phyloP scores from a whole-genome alignment of 2,329 filamentous ascomycete genomes.

The Colletotrichum sojae region DNA sequence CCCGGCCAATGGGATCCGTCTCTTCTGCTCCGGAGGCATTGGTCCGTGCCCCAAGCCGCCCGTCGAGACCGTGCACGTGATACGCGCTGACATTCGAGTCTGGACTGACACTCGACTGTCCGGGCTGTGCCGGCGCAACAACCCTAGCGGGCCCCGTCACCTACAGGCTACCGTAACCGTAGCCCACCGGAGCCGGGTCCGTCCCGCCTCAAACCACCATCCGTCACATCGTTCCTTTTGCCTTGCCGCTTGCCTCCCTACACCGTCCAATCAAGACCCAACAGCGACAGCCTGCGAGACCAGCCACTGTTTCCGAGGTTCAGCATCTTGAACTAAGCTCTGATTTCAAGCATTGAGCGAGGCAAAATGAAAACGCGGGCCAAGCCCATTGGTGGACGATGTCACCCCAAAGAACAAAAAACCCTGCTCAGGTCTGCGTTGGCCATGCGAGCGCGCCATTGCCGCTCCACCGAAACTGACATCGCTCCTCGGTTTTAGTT shows the following conservation, averaged over 20 bases:
- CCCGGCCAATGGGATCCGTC: conserved; percentile 25
- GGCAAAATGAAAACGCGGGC: not conserved
- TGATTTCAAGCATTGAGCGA: not conserved
- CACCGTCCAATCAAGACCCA: conserved; percentile 3
- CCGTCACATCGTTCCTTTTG: not conserved
- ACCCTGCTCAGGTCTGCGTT: conserved; percentile 7
- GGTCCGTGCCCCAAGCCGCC: not conserved
- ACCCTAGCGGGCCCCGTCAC: not conserved
- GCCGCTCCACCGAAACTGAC: conserved; percentile 1
- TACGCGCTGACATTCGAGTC: too few relatives aligned
- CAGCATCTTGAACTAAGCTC: conserved; percentile 11
- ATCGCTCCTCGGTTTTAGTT: conserved; percentile 6
- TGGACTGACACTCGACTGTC: too few relatives aligned
- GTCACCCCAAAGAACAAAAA: not conserved
- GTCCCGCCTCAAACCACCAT: not conserved
- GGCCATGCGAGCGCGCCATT: not conserved
- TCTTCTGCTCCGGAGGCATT: not conserved
- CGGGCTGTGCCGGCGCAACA: not conserved
- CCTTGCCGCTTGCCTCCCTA: not conserved
- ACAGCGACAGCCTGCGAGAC: not conserved
- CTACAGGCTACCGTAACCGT: not conserved
- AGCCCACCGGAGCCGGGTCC: not conserved
- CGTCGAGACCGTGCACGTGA: not conserved
- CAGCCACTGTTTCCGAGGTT: not conserved
- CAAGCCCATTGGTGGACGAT: conserved; percentile 2